These are phyloP conservation scores for Musa beccarii DNA, from an alignment of 176 grass and related monocot genomes.

Conservation along the genomic window DNA sequence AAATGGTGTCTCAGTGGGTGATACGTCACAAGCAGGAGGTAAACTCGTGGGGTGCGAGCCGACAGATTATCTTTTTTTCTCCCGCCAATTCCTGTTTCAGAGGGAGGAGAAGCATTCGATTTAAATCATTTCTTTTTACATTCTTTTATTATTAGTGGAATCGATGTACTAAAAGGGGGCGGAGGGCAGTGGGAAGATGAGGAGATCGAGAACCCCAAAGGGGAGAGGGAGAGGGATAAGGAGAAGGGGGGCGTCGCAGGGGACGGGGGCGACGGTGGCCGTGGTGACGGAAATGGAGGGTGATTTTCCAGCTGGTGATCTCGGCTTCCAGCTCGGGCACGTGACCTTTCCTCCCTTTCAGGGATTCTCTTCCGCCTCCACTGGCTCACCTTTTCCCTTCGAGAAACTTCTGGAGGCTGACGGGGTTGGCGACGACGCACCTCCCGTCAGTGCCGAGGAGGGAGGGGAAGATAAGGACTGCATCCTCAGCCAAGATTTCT, in stretches of 20 bases:
- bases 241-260: background rate
- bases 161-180: background rate
- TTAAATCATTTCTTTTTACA: background rate
- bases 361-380: conserved; percentile 8
- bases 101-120: background rate
- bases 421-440: background rate
- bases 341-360: conserved; percentile 39
- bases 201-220: conserved; percentile 38
- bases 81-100: background rate
- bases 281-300: conserved; percentile 7
- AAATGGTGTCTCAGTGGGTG: too few species aligned
- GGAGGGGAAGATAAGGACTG: conserved; percentile 55
- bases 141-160: background rate
- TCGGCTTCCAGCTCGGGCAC: conserved; percentile 54
- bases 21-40: too few species aligned
- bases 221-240: background rate
- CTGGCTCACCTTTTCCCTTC: conserved; percentile 23
- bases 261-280: conserved; percentile 17
- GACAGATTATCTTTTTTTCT: background rate
- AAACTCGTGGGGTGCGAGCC: too few species aligned
- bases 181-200: conserved; percentile 22
- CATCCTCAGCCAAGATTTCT: conserved; percentile 96
- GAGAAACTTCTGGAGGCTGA: conserved; percentile 48
- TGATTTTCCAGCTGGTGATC: conserved; percentile 39
- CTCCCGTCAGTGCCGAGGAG: conserved; percentile 30